phyloP scores from a whole-genome alignment of 2,329 filamentous ascomycete genomes.

The Phoma sp. region DNA sequence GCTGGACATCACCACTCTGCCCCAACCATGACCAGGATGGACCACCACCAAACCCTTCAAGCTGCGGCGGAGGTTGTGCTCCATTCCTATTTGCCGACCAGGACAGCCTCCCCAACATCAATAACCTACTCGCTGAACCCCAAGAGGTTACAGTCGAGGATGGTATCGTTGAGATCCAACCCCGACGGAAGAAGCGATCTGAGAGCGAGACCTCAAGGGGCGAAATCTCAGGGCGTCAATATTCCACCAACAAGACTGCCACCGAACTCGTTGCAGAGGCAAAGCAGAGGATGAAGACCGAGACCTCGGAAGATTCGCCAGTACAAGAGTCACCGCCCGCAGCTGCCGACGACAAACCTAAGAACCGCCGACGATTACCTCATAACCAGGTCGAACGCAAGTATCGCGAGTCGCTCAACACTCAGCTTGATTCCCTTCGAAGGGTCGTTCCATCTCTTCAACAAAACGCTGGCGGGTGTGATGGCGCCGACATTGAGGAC shows the following conservation, averaged over 20 bases:
- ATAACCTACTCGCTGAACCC: slow-evolving; percentile 35
- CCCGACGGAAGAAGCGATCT: slow-evolving; percentile 43
- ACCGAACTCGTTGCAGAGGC: slow-evolving; percentile 25
- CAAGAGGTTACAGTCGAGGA: slow-evolving; percentile 45
- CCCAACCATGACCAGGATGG: slow-evolving; percentile 49
- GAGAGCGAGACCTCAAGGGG: slow-evolving; percentile 42
- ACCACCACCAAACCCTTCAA: slow-evolving; percentile 49
- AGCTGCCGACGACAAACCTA: slow-evolving; percentile 38
- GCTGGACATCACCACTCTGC: slow-evolving; percentile 52
- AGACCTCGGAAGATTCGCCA: slow-evolving; percentile 38
- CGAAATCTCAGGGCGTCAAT: slow-evolving; percentile 41
- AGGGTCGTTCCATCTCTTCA: slow-evolving; percentile 50
- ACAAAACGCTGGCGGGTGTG: slow-evolving; percentile 44
- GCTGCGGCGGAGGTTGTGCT: slow-evolving; percentile 49
- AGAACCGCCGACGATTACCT: slow-evolving; percentile 45
- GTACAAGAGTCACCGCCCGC: slow-evolving; percentile 32
- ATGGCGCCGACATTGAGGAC: slow-evolving; percentile 53
- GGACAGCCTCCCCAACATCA: slow-evolving; percentile 40
- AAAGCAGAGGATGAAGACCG: slow-evolving; percentile 38
- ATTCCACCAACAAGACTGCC: slow-evolving; percentile 23
- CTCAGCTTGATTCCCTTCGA: slow-evolving; percentile 52
- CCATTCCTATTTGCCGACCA: slow-evolving; percentile 49
- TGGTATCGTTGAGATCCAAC: slow-evolving; percentile 47
- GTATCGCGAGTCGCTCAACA: slow-evolving; percentile 56
- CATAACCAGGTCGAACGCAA: slow-evolving; percentile 57